These are phyloP conservation scores for Aspergillus niger DNA, from an alignment of 2,329 filamentous ascomycete species.

Conservation along the genomic window DNA sequence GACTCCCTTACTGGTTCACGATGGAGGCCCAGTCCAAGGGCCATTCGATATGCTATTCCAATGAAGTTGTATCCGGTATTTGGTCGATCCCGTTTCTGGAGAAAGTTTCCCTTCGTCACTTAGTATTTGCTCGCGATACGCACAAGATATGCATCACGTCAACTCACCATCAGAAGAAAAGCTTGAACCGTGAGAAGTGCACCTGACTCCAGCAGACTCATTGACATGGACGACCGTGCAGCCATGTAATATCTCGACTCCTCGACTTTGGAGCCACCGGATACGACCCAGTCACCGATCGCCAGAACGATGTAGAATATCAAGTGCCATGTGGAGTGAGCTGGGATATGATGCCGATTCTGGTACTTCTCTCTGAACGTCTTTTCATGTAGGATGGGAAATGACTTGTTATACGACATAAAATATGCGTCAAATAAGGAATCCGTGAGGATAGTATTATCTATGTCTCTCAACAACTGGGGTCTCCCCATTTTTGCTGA, in stretches of 20 bases:
- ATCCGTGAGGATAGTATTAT: constrained; percentile 13
- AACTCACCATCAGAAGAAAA: constrained; percentile 35
- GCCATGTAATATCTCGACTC: constrained; percentile 21
- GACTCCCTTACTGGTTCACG: constrained; percentile 36
- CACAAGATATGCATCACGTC: no score
- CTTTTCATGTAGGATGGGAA: constrained; percentile 31
- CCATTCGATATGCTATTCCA: constrained; percentile 55
- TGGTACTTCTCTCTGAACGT: constrained; percentile 27
- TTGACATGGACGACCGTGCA: constrained; percentile 27
- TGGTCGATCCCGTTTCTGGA: constrained; percentile 55
- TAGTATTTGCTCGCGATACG: neutral
- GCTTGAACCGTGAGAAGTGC: constrained; percentile 35
- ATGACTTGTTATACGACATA: constrained; percentile 27
- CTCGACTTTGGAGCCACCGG: constrained; percentile 12
- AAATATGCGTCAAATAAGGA: constrained; percentile 31
- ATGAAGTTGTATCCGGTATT: constrained; percentile 57
- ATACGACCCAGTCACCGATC: constrained; percentile 26
- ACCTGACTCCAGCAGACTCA: constrained; percentile 34
- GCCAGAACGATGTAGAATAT: constrained; percentile 29
- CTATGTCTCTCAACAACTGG: constrained; percentile 6
- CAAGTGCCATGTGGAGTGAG: constrained; percentile 25
- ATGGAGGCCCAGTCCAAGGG: constrained; percentile 53
- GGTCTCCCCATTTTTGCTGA: neutral
- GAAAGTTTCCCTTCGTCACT: constrained; percentile 44
- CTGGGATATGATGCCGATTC: constrained; percentile 14